Evolutionary conservation across 208 protist species (phyloP), one percentile per base, ranked within the genome.

Genomic region (Porcisia deanei): DNA sequence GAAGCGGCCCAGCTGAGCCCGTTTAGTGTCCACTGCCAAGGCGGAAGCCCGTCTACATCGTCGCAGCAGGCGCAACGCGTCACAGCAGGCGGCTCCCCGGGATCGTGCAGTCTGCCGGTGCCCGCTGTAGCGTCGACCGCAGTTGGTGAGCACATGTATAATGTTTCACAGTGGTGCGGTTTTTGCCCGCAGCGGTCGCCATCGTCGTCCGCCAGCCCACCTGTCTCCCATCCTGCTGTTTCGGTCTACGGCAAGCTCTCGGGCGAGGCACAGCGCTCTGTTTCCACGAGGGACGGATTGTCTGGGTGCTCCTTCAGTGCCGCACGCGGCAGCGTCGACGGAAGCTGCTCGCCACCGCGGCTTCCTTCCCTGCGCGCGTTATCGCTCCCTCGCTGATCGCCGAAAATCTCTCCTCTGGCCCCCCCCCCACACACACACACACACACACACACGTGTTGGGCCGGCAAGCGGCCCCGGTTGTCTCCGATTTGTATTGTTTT

Each of bases 341-440:
- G 90, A 14, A 91, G 80, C 71, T 63, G 72, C 16, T 88, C 86
- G 0, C 87, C 90, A 8, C 79, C 85, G 12, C 73, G 87, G 41
- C 90, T 85, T 10, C 89, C 89, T 2, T 77, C 81, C 30, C 71
- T 93, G 49, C 80, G 85, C 10, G 73, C 76, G 4, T 2, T 52
- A 5, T 77, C 81, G 20, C 52, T 61, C 10, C 12, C 66, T 16
- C 71, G 57, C 45, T 73, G n/a, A 63, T 9, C 41, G 20, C 18
- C 39, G 18, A 30, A 63, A 63, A 12, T 63, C 5, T 12, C 47
- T 52, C 47, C 47, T 30, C 30, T 30, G 0, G 30, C 30, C 30
- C 30, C 30, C 30, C 30, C 30, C n/a, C n/a, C 45, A 49, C 7
- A 49, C 7, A 49, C 3, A 9, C 3, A 49, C 45, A 49, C 3